Conservation (phyloP, 257 asterid species). For the Penstemon newberryi region DNA sequence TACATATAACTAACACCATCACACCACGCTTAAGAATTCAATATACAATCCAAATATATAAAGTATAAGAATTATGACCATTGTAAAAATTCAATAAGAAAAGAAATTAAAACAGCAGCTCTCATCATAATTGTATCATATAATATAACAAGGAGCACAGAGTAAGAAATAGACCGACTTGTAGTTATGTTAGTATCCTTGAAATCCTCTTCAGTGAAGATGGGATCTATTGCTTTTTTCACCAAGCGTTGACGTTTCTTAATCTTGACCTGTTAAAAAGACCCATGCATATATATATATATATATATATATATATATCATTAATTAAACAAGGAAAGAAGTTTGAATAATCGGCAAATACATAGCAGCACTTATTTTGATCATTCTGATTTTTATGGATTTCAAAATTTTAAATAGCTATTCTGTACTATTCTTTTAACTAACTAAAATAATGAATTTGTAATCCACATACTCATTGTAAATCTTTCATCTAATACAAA, state of each 20-base stretch:
- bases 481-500: too few species aligned
- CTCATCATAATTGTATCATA: neutral
- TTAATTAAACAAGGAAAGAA: neutral
- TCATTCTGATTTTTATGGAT: too few species aligned
- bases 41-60: neutral
- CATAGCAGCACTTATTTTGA: too few species aligned
- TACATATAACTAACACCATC: neutral
- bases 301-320: neutral
- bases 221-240: conserved; percentile 68
- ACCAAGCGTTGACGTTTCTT: conserved; percentile 52
- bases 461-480: too few species aligned
- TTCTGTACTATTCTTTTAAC: too few species aligned
- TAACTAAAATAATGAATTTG: too few species aligned
- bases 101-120: neutral
- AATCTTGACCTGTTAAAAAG: conserved; percentile 54
- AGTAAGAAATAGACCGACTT: conserved; percentile 35
- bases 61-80: neutral
- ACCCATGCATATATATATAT: neutral
- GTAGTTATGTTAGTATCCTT: conserved; percentile 46
- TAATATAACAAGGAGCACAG: neutral
- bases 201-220: conserved; percentile 56
- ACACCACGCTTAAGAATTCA: neutral
- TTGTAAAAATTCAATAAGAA: neutral
- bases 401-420: too few species aligned
- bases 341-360: neutral